Evolutionary conservation across 768 basidiomycete species (phyloP), one percentile per base, ranked within the genome.

Genomic region (Tricholomella constricta): DNA sequence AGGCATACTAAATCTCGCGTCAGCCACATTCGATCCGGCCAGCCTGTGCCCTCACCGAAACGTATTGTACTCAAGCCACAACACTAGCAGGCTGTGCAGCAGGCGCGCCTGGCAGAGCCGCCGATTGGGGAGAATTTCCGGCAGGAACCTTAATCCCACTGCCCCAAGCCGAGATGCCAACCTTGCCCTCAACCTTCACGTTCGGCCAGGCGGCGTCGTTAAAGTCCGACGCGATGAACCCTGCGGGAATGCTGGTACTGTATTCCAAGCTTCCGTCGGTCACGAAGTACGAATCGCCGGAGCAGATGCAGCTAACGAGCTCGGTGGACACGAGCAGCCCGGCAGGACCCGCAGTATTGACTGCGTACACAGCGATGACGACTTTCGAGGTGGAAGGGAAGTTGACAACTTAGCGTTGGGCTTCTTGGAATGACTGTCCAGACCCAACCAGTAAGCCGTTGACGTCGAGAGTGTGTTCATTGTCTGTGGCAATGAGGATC

Each of bases 391-490:
- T 53, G 1, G 58, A 50, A 12, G 56, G 46, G 37, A 62, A 45
- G 45, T 53, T 50, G 20, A 63, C 54, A 8, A 55, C 55, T 40
- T 62, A 68, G 1, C 55, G 54, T 10, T 64, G 54, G 32, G 64
- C 55, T 14, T 34, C 26, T 34, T 41, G 47, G 38, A 19, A 57
- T 32, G 51, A 56, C 17, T 8, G 7, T 10, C 62, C 67, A 6
- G 65, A 63, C 1, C 67, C 69, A 10, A 67, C 56, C 1, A 63
- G 45, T 1, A 54, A 46, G 15, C 70, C 69, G 35, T 71, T 70
- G 32, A 71, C 53, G 37, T 66, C 68, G 8, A 71, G 60, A 2
- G 61, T 58, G 51, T 62, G 67, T 34, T 31, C 64, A 27, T 70
- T 60, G 46, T 71, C 70, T 0, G 60, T 55, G 15, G 45, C 56